A percentile compares a stretch with the other conserved stretches of the same genome.
These are phyloP conservation scores for Fusarium metavorans DNA, from an alignment of 2,329 filamentous ascomycete genomes.

Conservation along the genomic window DNA sequence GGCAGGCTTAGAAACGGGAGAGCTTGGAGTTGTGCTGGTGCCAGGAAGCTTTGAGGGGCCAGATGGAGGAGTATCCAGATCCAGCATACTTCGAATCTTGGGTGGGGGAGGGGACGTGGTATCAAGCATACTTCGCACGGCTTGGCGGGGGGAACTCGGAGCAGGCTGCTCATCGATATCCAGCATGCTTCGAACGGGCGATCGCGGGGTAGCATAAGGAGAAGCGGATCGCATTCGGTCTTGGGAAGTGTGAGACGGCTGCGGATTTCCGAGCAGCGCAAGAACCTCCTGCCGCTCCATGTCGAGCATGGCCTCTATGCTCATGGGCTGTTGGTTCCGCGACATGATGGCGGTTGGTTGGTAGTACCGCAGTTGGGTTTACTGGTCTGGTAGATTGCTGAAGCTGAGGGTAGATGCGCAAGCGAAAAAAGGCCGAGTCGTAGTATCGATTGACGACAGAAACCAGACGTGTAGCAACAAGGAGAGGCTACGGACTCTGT, in stretches of 20 bases:
- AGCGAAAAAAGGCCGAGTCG: neutral
- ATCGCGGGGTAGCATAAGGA: conserved; percentile 68
- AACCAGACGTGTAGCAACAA: neutral
- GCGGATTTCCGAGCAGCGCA: conserved; percentile 71
- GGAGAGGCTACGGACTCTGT: conserved; percentile 2
- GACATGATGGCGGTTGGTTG: conserved; percentile 47
- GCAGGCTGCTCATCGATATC: conserved; percentile 38
- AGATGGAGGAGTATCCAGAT: conserved; percentile 55
- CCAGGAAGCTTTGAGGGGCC: conserved; percentile 41
- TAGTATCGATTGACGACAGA: neutral
- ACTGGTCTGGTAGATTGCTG: neutral
- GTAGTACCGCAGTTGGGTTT: conserved; percentile 5
- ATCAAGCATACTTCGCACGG: conserved; percentile 67
- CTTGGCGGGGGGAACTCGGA: conserved; percentile 56
- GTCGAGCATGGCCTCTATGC: conserved; percentile 80
- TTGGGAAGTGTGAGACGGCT: conserved; percentile 43
- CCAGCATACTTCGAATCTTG: conserved; percentile 65
- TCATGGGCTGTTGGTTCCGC: conserved; percentile 66
- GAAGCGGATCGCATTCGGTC: conserved; percentile 62
- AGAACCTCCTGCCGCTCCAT: conserved; percentile 82
- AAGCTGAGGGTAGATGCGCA: neutral
- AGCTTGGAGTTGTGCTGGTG: conserved; percentile 50
- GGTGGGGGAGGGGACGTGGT: conserved; percentile 54
- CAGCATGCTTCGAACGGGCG: conserved; percentile 71
- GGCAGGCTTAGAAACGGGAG: conserved; percentile 43